phyloP scores from a whole-genome alignment of 441 rosid species.

The Sinapis alba region DNA sequence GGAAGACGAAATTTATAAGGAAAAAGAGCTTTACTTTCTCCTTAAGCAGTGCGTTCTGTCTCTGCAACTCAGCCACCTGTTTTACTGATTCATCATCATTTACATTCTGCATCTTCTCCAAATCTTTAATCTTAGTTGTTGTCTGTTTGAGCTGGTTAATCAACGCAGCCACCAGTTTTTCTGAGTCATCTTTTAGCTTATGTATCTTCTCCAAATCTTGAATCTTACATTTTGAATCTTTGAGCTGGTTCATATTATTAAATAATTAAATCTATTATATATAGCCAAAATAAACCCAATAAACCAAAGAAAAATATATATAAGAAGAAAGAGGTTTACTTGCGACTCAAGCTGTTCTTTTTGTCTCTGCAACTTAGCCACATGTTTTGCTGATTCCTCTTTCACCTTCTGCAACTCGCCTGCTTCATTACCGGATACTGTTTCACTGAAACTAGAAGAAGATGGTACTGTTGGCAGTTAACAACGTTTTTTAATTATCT shows the following conservation, averaged over 20 bases:
- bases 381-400: slow-evolving; percentile 16
- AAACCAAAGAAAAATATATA: neutral
- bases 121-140: slow-evolving; percentile 22
- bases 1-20: neutral
- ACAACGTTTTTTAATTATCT: neutral
- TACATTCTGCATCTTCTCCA: slow-evolving; percentile 30
- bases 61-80: slow-evolving; percentile 16
- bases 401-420: slow-evolving; percentile 27
- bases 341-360: slow-evolving; percentile 46
- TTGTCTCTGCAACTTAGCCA: slow-evolving; percentile 30
- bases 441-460: slow-evolving; percentile 1
- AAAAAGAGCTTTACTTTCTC: neutral
- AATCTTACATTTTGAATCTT: slow-evolving; percentile 32
- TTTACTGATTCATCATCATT: slow-evolving; percentile 3
- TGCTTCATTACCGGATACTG: slow-evolving; percentile 9
- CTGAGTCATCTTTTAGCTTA: neutral
- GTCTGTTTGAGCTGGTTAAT: slow-evolving; percentile 40
- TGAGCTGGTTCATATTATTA: slow-evolving; percentile 35
- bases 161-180: slow-evolving; percentile 16
- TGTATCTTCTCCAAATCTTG: slow-evolving; percentile 33
- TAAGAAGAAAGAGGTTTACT: slow-evolving; percentile 32
- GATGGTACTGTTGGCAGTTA: neutral
- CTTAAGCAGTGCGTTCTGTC: slow-evolving; percentile 45
- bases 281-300: neutral
- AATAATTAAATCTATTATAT: neutral